Base-by-base conservation (phyloP, 2,329 filamentous ascomycete species). In the Samsoniella hepiali region DNA sequence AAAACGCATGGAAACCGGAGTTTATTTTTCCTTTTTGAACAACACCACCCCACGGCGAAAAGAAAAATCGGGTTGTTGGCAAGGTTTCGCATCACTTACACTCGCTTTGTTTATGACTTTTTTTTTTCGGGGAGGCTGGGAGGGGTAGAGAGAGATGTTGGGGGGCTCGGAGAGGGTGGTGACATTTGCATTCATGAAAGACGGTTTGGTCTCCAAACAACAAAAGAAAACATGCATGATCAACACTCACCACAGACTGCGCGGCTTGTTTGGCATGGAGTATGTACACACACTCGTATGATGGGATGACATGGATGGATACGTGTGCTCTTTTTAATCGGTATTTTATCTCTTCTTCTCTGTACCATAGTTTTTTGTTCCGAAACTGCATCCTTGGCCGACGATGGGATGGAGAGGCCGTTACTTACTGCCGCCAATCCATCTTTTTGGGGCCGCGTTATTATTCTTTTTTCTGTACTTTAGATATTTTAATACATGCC, bases 1-100 rank as follows among this genome's bases (percentile, higher is more conserved):
- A 57, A 55, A 55, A 22, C 31, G 65, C 65, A 66, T 66, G 60
- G 58, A 55, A 59, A 63, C 60, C 57, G 65, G 65, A 63, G 65
- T 66, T 65, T 60, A 47, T 45, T 13, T n/a, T 45, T 65, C 57
- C 47, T 45, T 13, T n/a, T 45, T 61, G 54, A 36, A 34, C 27
- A 44, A 57, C 38, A 32, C n/a, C 5, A 42, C 54, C 27, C 29
- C 22, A 31, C 7, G 17, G 10, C 15, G 36, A 22, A 40, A 22
- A 22, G 11, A 47, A 13, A 22, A 42, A 54, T n/a, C 42, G 42
- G 9, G 17, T 22, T 22, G 40, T 47, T 47, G 40, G 17, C 55
- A 29, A 50, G 32, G 17, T 56, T 57, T 50, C 44, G 44, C 44
- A 58, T 58, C 29, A 44, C 56, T 32, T 51, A 53, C 58, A 60